These are phyloP conservation scores for Kuraishia ogatae DNA, from an alignment of 805 yeast genomes.

Conservation along the genomic window DNA sequence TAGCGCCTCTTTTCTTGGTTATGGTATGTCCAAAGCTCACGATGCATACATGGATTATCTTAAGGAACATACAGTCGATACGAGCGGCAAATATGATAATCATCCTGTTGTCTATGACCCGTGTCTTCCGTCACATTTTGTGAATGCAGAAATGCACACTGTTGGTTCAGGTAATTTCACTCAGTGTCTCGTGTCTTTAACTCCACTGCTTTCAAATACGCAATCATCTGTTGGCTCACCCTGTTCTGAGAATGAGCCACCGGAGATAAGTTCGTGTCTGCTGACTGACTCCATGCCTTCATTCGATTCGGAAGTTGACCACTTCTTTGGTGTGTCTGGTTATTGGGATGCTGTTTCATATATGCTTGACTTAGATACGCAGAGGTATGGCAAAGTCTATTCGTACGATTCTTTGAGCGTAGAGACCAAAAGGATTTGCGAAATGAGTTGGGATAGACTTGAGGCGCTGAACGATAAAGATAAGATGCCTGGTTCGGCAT, in stretches of 20 bases:
- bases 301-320: conserved; percentile 46
- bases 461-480: conserved; percentile 23
- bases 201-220: conserved; percentile 30
- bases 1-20: conserved; percentile 50
- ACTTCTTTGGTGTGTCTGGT: conserved; percentile 59
- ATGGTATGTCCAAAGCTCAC: conserved; percentile 52
- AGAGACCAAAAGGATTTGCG: conserved; percentile 39
- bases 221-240: conserved; percentile 3
- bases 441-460: conserved; percentile 28
- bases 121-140: conserved; percentile 43
- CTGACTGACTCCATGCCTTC: conserved; percentile 44
- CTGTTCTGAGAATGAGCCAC: conserved; percentile 13
- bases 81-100: conserved; percentile 7
- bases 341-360: conserved; percentile 56
- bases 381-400: conserved; percentile 28
- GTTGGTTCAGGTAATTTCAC: conserved; percentile 45
- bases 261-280: conserved; percentile 36
- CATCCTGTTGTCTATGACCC: conserved; percentile 33
- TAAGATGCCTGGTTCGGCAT: conserved; percentile 9
- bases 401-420: conserved; percentile 33
- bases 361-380: conserved; percentile 26
- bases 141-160: conserved; percentile 15
- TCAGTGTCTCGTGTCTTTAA: conserved; percentile 37
- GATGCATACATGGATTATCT: conserved; percentile 32
- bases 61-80: conserved; percentile 7